Base-by-base conservation (phyloP, 257 asterid genomes). In the Apocynum venetum region DNA sequence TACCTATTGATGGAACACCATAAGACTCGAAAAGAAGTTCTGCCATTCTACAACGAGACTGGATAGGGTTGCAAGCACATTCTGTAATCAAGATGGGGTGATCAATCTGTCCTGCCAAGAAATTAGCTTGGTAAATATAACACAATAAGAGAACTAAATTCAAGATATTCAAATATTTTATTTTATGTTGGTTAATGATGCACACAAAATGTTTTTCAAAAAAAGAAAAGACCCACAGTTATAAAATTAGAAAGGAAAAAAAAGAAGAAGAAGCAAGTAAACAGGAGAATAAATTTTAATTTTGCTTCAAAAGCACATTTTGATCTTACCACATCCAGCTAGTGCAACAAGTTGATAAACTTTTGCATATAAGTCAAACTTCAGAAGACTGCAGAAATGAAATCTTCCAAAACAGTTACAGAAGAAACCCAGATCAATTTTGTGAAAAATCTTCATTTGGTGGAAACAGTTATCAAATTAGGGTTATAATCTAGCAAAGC, bases 1-100 rank as follows among this genome's bases (percentile, higher is more conserved):
- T 82, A 95, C 99, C 99, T 84, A 95, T 82, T 80, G 99, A 91
- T 59, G 99, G 96, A 79, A 93, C 98, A 85, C 98, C 99, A 84
- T 95, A 95, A 46, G 99, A 82, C 89, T 95, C 99, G 71, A 95
- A 95, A 76, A 95, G 97, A 73, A 95, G 96, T 84, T 95, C 99
- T 5, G 98, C 97, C 98, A 95, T 93, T 88, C 93, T 91, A 80
- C 96, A 85, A 53, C 99, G 99, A 81, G 98, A 93, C 75, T 95
- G 99, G 70, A 91, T 85, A 19, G 99, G 99, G 82, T 95, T 95
- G 90, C 97, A 93, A 74, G 91, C 87, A 83, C 99, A 95, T 85
- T 95, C 99, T 70, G 98, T 95, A 81, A 93, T 93, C 89, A 95
- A 84, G 83, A 95, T 85, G 80, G 99, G 99, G 84, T 95, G 99